Evolutionary conservation across 805 yeast species (phyloP).

Genomic region (Suhomyces sp.): DNA sequence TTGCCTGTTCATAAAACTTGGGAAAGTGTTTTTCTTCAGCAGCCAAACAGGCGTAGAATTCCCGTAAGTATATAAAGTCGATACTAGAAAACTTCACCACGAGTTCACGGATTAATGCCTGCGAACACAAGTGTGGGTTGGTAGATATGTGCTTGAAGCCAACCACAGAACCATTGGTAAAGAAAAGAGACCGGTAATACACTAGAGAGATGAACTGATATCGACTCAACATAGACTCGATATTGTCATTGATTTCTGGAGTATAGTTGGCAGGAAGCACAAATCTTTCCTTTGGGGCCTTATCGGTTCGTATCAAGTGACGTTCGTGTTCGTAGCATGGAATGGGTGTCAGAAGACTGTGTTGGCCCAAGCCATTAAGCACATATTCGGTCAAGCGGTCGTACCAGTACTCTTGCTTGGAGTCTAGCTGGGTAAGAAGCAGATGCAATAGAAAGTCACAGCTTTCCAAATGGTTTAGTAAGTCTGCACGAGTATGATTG

Average conservation of each 20-base stretch:
- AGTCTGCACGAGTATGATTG: background rate
- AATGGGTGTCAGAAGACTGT: constrained; percentile 13
- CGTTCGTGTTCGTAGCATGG: constrained; percentile 27
- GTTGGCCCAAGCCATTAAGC: constrained; percentile 26
- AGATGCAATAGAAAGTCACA: constrained; percentile 6
- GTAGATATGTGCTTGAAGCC: background rate
- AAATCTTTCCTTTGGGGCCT: constrained; percentile 9
- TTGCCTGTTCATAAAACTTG: constrained; percentile 4
- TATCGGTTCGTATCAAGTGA: constrained; percentile 20
- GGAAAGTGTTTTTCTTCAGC: constrained; percentile 1
- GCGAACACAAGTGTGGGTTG: background rate
- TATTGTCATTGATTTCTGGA: constrained; percentile 19
- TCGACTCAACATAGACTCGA: constrained; percentile 28
- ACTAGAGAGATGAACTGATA: constrained; percentile 16
- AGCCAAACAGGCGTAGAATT: constrained; percentile 10
- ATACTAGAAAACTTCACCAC: constrained; percentile 9
- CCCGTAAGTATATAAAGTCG: constrained; percentile 10
- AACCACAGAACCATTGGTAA: constrained; percentile 9
- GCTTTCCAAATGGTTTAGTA: constrained; percentile 8
- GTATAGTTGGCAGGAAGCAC: constrained; percentile 2
- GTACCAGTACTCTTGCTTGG: constrained; percentile 21
- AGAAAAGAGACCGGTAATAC: constrained; percentile 16
- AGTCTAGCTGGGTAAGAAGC: constrained; percentile 22
- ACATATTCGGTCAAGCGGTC: constrained; percentile 28
- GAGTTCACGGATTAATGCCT: constrained; percentile 10